Percentiles rank a stretch among this genome's conserved stretches.
phyloP scores from a whole-genome alignment of 2,329 filamentous ascomycete genomes.

The Colletotrichum coccodes region DNA sequence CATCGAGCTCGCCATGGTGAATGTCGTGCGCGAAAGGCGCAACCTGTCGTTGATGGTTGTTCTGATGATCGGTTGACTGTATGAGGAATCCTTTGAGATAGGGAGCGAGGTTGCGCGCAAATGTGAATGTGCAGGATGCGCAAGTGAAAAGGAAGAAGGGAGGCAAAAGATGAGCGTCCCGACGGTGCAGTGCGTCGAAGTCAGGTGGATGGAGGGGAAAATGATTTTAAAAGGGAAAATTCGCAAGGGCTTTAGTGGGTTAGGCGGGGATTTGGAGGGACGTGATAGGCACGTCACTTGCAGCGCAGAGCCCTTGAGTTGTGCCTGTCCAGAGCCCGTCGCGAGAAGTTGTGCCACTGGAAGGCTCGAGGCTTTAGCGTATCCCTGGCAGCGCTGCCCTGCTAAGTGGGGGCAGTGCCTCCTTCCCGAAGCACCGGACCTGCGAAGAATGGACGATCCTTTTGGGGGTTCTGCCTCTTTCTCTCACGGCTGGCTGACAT shows the following conservation, averaged over 20 bases:
- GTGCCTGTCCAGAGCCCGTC: constrained; percentile 5
- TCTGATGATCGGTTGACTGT: not conserved
- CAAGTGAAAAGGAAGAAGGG: constrained; percentile 8
- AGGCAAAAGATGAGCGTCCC: constrained; percentile 3
- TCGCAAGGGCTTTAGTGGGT: constrained; percentile 36
- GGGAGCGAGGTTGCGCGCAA: constrained; percentile 9
- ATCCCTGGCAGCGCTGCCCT: constrained; percentile 28
- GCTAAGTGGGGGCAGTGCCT: constrained; percentile 18
- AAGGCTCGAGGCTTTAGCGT: constrained; percentile 10
- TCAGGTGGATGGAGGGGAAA: constrained; percentile 31
- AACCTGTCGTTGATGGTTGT: not conserved
- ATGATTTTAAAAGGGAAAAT: constrained; percentile 35
- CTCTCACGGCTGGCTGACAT: constrained; percentile 19
- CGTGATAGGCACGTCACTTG: constrained; percentile 31
- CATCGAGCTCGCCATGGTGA: constrained; percentile 57
- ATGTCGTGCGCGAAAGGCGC: constrained; percentile 8
- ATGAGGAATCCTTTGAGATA: not conserved
- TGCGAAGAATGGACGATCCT: not conserved
- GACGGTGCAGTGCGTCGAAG: constrained; percentile 12
- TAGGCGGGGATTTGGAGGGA: constrained; percentile 34
- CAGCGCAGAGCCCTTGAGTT: constrained; percentile 22
- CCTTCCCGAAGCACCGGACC: constrained; percentile 10
- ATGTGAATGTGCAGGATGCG: constrained; percentile 10
- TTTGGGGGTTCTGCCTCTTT: not conserved
- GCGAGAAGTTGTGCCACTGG: constrained; percentile 11